Evolutionary conservation across 495 filamentous ascomycete genomes (phyloP), one percentile per base, ranked within the genome.

Genomic region (Tuber brumale): DNA sequence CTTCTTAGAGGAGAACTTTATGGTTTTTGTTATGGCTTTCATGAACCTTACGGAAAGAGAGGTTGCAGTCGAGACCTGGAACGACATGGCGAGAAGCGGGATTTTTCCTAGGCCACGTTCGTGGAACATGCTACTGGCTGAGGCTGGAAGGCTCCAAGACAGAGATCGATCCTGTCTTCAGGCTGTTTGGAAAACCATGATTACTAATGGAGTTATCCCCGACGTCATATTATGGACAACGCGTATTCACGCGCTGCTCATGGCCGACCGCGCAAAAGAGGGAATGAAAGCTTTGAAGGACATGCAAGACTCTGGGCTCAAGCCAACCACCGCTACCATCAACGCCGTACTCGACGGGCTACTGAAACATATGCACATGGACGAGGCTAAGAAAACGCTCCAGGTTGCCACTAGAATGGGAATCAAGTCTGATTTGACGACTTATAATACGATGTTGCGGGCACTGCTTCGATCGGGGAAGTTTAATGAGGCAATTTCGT

Each of bases 371-470:
- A 70, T 86, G 41, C 84, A 85, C 41, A 72, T 77, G 44, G 82
- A 85, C 9, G 81, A 84, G 31, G 86, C 88, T 69, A 76, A 84
- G 16, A 83, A 85, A 16, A 83, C 93, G 7, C 84, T 94, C 14
- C 73, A 76, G 18, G 92, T 90, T 89, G 91, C 90, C 1, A 81
- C 80, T 12, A 82, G 79, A 7, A 88, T 90, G 66, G 86, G 85
- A 42, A 87, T 94, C 70, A 72, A 85, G 46, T 89, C 90, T 27
- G 88, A 92, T 80, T 83, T 87, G 46, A 84, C 85, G 73, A 93
- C 92, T 19, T 94, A 89, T 85, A 94, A 94, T 84, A 89, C 86
- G 6, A 85, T 93, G 16, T 85, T 94, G 41, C 84, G 86, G 10
- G 83, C 87, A 3, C 80, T 89, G 66, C 85, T 93, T 57, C 80